Conservation (phyloP, 2,329 filamentous ascomycete genomes). For the Huntiella decipiens region DNA sequence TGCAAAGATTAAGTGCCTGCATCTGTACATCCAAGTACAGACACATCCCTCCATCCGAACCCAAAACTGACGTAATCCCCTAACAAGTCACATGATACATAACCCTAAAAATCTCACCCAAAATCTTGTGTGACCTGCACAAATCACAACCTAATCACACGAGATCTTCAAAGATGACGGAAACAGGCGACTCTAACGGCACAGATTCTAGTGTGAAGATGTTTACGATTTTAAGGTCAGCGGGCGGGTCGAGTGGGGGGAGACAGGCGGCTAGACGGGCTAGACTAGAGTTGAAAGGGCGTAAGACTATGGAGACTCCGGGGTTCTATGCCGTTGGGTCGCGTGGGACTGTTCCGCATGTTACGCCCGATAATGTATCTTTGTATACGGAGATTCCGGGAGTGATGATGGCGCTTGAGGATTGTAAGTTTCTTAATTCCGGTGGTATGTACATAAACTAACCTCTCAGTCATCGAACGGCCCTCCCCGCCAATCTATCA, state of each 20-base stretch:
- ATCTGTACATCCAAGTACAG: too few relatives aligned
- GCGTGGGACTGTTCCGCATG: conserved; percentile 66
- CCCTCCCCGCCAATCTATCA: conserved; percentile 31
- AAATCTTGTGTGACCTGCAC: neutral
- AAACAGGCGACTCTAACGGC: neutral
- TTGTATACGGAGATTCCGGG: conserved; percentile 47
- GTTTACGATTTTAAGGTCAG: conserved; percentile 30
- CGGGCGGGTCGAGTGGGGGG: conserved; percentile 16
- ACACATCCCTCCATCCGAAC: too few relatives aligned
- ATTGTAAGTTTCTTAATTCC: conserved; percentile 46
- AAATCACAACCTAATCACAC: neutral
- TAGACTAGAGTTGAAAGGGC: conserved; percentile 38
- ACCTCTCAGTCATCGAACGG: conserved; percentile 32
- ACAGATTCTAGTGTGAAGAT: neutral
- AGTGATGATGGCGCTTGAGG: conserved; percentile 71
- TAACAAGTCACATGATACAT: too few relatives aligned
- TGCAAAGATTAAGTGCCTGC: too few relatives aligned
- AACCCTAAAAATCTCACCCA: too few relatives aligned
- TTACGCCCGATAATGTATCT: conserved; percentile 65
- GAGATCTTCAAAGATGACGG: neutral
- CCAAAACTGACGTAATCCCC: too few relatives aligned
- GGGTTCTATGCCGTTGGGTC: conserved; percentile 67
- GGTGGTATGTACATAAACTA: neutral
- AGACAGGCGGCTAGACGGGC: conserved; percentile 44
- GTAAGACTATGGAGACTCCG: conserved; percentile 59